Evolutionary conservation across 176 grass and related monocot species (phyloP).

Genomic region (Pharus latifolius): DNA sequence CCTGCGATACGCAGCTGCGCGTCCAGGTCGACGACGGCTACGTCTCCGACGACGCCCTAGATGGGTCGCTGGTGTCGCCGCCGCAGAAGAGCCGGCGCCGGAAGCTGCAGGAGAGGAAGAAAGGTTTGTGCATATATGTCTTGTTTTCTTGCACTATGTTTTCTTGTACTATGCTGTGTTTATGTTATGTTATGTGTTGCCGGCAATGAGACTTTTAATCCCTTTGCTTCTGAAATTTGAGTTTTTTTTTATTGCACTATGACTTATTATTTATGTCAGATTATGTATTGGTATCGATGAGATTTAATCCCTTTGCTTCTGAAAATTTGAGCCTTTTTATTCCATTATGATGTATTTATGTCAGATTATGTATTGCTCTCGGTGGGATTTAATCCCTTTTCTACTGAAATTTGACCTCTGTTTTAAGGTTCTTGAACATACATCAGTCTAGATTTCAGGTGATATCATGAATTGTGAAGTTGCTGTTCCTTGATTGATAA

Average conservation of each 20-base stretch:
- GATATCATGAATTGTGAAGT: neutral
- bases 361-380: neutral
- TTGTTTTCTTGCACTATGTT: neutral
- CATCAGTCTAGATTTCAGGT: too few relatives aligned
- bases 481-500: neutral
- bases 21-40: slow-evolving; percentile 12
- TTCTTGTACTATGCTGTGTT: neutral
- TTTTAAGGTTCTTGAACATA: neutral
- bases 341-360: neutral
- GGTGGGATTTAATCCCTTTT: neutral
- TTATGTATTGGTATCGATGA: neutral
- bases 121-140: slow-evolving; percentile 26
- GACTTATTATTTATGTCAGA: neutral
- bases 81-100: slow-evolving; percentile 43
- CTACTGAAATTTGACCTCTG: neutral
- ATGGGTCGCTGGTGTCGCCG: slow-evolving; percentile 19
- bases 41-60: slow-evolving; percentile 53
- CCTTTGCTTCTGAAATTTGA: neutral
- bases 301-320: too few relatives aligned
- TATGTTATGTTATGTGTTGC: neutral
- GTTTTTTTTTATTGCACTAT: neutral
- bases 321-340: too few relatives aligned
- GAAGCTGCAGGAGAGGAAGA: slow-evolving; percentile 63
- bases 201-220: neutral
- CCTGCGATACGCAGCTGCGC: neutral